A percentile compares a stretch with the other conserved stretches of the same genome.
These are phyloP conservation scores for Teratosphaeria destructans DNA, from an alignment of 2,329 filamentous ascomycete genomes.

Conservation along the genomic window DNA sequence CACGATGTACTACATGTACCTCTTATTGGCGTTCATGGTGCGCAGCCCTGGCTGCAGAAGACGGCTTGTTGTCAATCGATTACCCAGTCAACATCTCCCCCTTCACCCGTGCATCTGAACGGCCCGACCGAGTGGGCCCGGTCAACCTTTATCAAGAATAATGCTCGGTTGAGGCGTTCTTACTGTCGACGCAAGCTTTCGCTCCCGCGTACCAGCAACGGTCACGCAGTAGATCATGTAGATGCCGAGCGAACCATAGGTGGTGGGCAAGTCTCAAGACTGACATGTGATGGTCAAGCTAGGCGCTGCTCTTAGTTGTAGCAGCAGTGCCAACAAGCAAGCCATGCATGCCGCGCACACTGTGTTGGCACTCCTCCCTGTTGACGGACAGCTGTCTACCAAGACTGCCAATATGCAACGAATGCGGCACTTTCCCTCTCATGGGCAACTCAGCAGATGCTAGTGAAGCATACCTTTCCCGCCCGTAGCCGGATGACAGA, in stretches of 20 bases:
- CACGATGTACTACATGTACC: no score
- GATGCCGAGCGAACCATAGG: background rate
- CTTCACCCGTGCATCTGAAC: background rate
- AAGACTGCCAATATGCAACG: background rate
- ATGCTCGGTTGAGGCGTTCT: background rate
- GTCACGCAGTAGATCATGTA: no score
- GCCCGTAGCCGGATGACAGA: no score
- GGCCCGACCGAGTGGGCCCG: background rate
- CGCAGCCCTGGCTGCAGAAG: background rate
- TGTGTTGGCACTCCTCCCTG: no score
- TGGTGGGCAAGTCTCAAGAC: background rate
- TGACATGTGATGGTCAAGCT: background rate
- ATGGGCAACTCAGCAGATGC: no score
- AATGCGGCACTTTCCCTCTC: background rate
- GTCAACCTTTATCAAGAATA: background rate
- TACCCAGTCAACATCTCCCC: background rate
- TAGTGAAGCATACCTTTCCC: no score
- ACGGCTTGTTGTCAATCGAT: background rate
- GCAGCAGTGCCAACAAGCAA: no score
- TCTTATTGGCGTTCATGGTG: no score
- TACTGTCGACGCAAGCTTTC: background rate
- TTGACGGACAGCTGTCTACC: no score
- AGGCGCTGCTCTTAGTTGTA: background rate
- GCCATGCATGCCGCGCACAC: no score
- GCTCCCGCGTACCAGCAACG: background rate